Conservation (phyloP, 106 monocot species). For the Allium sativum region DNA sequence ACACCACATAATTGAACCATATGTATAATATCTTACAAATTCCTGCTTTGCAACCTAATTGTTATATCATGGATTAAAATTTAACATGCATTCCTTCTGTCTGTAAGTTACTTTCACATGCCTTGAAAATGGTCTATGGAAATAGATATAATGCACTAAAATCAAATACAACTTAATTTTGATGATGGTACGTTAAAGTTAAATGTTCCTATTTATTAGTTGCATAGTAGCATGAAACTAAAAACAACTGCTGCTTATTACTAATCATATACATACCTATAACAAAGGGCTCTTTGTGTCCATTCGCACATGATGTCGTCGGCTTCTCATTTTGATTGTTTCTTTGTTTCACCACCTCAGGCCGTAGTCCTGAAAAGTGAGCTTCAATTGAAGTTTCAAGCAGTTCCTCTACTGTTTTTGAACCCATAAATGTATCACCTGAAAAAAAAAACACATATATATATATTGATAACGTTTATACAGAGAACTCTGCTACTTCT, state of each 20-base stretch:
- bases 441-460: too few species aligned
- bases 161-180: too few species aligned
- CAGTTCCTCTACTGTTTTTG: not conserved
- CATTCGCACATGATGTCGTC: not conserved
- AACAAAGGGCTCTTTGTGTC: slow-evolving; percentile 8
- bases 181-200: too few species aligned
- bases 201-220: too few species aligned
- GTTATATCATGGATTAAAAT: not conserved
- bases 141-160: too few species aligned
- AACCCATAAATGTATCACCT: slow-evolving; percentile 7
- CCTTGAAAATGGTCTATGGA: too few species aligned
- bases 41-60: not conserved
- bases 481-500: too few species aligned
- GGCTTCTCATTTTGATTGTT: slow-evolving; percentile 6
- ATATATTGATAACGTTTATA: too few species aligned
- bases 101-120: too few species aligned
- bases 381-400: slow-evolving; percentile 8
- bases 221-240: too few species aligned
- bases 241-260: too few species aligned
- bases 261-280: slow-evolving; percentile 1
- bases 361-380: slow-evolving; percentile 8
- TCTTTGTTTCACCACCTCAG: not conserved
- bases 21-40: not conserved
- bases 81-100: not conserved
- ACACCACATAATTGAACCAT: not conserved